Percentiles rank a stretch among this genome's conserved stretches.
These are phyloP conservation scores for Aspergillus pseudotamarii DNA, from an alignment of 2,329 filamentous ascomycete species.

Conservation along the genomic window DNA sequence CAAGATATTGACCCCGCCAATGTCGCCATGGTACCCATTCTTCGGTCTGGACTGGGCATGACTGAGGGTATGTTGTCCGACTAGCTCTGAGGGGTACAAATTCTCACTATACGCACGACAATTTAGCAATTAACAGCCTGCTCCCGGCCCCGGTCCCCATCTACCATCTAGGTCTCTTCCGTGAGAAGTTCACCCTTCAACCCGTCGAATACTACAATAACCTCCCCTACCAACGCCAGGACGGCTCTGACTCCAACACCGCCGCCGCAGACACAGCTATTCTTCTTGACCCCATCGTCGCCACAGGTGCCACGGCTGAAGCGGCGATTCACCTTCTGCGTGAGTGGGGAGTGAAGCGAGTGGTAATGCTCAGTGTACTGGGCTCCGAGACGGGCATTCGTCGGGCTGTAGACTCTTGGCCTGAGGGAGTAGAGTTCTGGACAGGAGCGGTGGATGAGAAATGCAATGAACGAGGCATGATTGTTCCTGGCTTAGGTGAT, in stretches of 20 bases:
- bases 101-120: slow-evolving; percentile 15
- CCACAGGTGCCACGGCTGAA: slow-evolving; percentile 85
- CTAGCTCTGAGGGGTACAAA: not conserved
- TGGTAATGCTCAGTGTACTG: slow-evolving; percentile 76
- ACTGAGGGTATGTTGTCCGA: slow-evolving; percentile 64
- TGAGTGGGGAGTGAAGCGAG: slow-evolving; percentile 86
- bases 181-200: slow-evolving; percentile 81
- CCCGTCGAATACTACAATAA: slow-evolving; percentile 99
- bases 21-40: slow-evolving; percentile 84
- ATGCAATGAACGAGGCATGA: slow-evolving; percentile 80
- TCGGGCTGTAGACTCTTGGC: slow-evolving; percentile 75
- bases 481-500: slow-evolving; percentile 86
- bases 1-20: slow-evolving; percentile 64
- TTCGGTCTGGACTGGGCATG: slow-evolving; percentile 92
- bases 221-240: slow-evolving; percentile 66
- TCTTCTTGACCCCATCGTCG: slow-evolving; percentile 88
- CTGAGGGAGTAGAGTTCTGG: slow-evolving; percentile 66
- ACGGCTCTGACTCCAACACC: slow-evolving; percentile 36
- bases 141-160: slow-evolving; percentile 79
- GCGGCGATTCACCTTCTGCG: slow-evolving; percentile 86
- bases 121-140: slow-evolving; percentile 70
- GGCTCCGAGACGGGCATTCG: slow-evolving; percentile 71
- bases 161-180: slow-evolving; percentile 93
- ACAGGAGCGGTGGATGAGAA: slow-evolving; percentile 74
- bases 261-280: slow-evolving; percentile 68